phyloP scores from a whole-genome alignment of 169 alveolate genomes.

The Cryptosporidium tyzzeri region DNA sequence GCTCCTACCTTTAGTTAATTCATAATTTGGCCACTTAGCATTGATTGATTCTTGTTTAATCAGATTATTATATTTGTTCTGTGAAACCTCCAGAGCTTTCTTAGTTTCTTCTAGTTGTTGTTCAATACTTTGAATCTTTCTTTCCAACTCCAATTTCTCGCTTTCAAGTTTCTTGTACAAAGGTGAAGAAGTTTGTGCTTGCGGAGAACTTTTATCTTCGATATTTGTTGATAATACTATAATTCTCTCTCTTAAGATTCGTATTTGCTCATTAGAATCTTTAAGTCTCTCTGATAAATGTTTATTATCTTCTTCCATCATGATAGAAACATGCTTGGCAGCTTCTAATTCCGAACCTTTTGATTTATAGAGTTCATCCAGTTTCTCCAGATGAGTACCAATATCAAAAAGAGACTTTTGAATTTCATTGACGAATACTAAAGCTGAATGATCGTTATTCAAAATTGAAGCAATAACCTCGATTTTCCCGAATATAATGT shows the following conservation, averaged over 20 bases:
- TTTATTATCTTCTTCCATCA: slow-evolving; percentile 62
- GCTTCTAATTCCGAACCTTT: slow-evolving; percentile 61
- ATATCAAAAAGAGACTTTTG: slow-evolving; percentile 46
- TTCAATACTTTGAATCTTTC: slow-evolving; percentile 21
- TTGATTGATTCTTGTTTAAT: slow-evolving; percentile 29
- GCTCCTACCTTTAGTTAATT: slow-evolving; percentile 39
- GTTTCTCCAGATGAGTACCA: slow-evolving; percentile 40
- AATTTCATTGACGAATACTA: slow-evolving; percentile 50
- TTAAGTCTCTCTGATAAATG: slow-evolving; percentile 55
- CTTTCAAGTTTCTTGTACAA: slow-evolving; percentile 48
- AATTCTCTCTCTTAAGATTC: slow-evolving; percentile 67
- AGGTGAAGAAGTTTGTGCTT: slow-evolving; percentile 60
- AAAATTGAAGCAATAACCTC: slow-evolving; percentile 37
- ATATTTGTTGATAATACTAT: slow-evolving; percentile 44
- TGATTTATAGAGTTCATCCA: slow-evolving; percentile 18
- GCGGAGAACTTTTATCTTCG: slow-evolving; percentile 48
- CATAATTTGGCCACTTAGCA: slow-evolving; percentile 47
- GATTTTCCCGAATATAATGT: slow-evolving; percentile 25
- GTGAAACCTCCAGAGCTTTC: slow-evolving; percentile 28
- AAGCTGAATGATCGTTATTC: slow-evolving; percentile 27
- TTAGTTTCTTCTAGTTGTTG: slow-evolving; percentile 18
- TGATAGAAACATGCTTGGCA: slow-evolving; percentile 11
- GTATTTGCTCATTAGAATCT: slow-evolving; percentile 68
- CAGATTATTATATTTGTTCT: slow-evolving; percentile 11
- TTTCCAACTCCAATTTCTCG: slow-evolving; percentile 53